Percentiles rank a stretch among this genome's conserved stretches.
Conservation (phyloP, 352 stramenopile species). For the Pythium pectinolyticum region DNA sequence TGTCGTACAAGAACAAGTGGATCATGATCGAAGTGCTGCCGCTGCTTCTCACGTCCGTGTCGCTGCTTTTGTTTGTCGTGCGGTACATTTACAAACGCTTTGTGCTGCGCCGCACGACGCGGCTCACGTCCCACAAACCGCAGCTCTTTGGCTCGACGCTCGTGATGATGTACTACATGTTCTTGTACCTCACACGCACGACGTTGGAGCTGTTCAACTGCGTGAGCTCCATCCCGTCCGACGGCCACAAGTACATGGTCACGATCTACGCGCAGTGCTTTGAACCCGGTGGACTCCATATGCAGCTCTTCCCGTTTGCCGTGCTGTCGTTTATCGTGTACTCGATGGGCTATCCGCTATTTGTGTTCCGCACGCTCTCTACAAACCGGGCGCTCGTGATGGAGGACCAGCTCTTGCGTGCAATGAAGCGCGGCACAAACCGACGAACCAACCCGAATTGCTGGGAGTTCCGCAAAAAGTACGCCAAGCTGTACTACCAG, state of each 20-base stretch:
- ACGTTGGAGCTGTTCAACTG: constrained; percentile 84
- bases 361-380: constrained; percentile 64
- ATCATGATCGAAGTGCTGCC: constrained; percentile 60
- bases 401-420: constrained; percentile 64
- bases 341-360: constrained; percentile 70
- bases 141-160: constrained; percentile 70
- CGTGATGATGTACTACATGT: constrained; percentile 86
- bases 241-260: constrained; percentile 76
- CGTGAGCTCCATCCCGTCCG: constrained; percentile 52
- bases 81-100: constrained; percentile 66
- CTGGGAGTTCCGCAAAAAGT: constrained; percentile 74
- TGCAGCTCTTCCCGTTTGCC: constrained; percentile 63
- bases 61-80: constrained; percentile 45
- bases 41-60: constrained; percentile 40
- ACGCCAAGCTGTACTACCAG: constrained; percentile 84
- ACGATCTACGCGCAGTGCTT: constrained; percentile 68
- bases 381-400: constrained; percentile 57
- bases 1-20: constrained; percentile 80
- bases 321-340: constrained; percentile 67
- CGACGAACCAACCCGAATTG: constrained; percentile 71
- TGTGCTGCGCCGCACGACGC: constrained; percentile 47
- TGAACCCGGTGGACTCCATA: constrained; percentile 54
- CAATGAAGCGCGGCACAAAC: constrained; percentile 54
- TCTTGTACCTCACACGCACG: constrained; percentile 72
- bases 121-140: constrained; percentile 61